Percentiles rank a stretch among this genome's conserved stretches.
Conservation (phyloP, 2,329 filamentous ascomycete genomes). For the Xylariaceae sp. region DNA sequence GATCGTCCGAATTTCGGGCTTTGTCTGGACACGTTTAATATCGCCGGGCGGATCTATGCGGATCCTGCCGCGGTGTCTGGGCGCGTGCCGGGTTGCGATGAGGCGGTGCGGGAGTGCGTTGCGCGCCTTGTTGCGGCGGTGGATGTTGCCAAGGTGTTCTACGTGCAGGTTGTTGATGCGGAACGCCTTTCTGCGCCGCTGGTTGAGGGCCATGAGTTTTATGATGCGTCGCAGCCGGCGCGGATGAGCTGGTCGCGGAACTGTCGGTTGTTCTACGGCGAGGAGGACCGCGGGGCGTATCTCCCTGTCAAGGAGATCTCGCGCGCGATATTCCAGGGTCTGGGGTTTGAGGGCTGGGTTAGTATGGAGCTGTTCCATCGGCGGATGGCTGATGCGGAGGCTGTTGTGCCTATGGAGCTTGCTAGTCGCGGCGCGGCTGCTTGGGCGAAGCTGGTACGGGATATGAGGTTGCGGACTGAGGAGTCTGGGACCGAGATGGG, state of each 20-base stretch:
- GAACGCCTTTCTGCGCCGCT: conserved; percentile 59
- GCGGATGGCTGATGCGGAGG: conserved; percentile 50
- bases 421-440: conserved; percentile 31
- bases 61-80: conserved; percentile 57
- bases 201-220: conserved; percentile 52
- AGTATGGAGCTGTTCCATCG: conserved; percentile 68
- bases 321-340: conserved; percentile 55
- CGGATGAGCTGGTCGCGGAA: conserved; percentile 79
- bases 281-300: conserved; percentile 60
- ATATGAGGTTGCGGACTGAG: conserved; percentile 29
- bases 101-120: conserved; percentile 52
- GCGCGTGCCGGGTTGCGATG: conserved; percentile 51
- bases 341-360: conserved; percentile 66
- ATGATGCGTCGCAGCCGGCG: conserved; percentile 53
- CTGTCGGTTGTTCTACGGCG: conserved; percentile 66
- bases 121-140: conserved; percentile 50
- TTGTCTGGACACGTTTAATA: conserved; percentile 76
- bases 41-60: conserved; percentile 66
- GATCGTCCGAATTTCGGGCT: conserved; percentile 69
- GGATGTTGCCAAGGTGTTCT: conserved; percentile 64
- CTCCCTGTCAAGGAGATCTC: conserved; percentile 61
- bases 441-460: conserved; percentile 32
- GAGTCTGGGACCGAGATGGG: conserved; percentile 4
- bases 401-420: conserved; percentile 48
- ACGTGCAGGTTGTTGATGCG: conserved; percentile 72